Evolutionary conservation across 768 basidiomycete genomes (phyloP), one percentile per base, ranked within the genome.

Genomic region (Leccinum uliginosum): DNA sequence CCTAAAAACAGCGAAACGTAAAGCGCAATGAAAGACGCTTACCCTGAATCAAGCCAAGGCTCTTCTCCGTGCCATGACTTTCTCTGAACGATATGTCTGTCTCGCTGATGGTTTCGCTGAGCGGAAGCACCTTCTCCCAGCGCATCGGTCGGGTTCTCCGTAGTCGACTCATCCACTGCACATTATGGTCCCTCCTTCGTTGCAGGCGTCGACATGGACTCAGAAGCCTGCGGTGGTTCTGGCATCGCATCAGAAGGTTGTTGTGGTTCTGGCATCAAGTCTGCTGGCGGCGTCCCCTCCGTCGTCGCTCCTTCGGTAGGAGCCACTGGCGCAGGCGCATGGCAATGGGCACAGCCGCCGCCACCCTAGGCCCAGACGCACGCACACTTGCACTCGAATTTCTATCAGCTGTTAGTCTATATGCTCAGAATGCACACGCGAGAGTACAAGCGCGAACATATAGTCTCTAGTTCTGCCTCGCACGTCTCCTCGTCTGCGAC

Each of bases 41-140:
- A 87, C 93, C 91, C 64, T 91, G 91, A 26, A 91, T 64, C 23
- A 96, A 70, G 12, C 86, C 81, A 9, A 95, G 83, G 61, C 73
- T 90, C 70, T 91, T 93, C 66, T 91, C 89, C 26, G 77, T 73
- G 61, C 90, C 88, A 12, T 78, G 73, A 30, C 61, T 69, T 45
- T 80, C 82, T 23, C 74, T 74, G 40, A 76, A 71, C 12, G 77
- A 67, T 44, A 74, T 71, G 21, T 84, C 84, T 11, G 84, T 81
- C 57, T 91, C 89, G 50, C 88, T 87, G 58, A 93, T 70, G 67
- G 89, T 93, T 10, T 84, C 77, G 58, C 82, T 89, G 48, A 93
- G 76, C 1, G 91, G 93, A 34, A 94, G 75, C n/a, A n/a, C n/a
- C n/a, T n/a, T n/a, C n/a, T n/a, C n/a, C n/a, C n/a, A n/a, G n/a